A percentile compares a stretch with the other conserved stretches of the same genome.
Evolutionary conservation across 1,139 yeast species (phyloP).

Genomic region (Debaryomyces singareniensis): DNA sequence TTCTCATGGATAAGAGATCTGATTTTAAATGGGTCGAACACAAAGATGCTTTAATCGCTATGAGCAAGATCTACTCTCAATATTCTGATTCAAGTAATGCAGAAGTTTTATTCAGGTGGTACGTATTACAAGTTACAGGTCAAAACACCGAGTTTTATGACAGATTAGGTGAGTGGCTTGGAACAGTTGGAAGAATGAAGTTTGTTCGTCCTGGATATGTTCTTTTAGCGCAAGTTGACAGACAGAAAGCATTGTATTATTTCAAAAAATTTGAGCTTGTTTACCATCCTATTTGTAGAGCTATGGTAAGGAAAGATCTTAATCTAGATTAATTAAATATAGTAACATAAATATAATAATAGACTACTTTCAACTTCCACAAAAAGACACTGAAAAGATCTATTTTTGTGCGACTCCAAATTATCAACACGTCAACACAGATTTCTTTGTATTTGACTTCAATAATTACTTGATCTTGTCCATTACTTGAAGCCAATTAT

Average conservation of each 20-base stretch:
- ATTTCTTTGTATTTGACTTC: too few relatives aligned
- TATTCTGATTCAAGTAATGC: slow-evolving; percentile 59
- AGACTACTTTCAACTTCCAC: too few relatives aligned
- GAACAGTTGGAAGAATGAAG: slow-evolving; percentile 92
- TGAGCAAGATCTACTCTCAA: slow-evolving; percentile 39
- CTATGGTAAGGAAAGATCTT: slow-evolving; percentile 73
- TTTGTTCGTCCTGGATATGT: slow-evolving; percentile 84
- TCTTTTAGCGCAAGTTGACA: slow-evolving; percentile 57
- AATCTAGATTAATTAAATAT: slow-evolving; percentile 23
- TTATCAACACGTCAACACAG: too few relatives aligned
- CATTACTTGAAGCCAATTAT: too few relatives aligned
- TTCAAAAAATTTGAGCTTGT: slow-evolving; percentile 50
- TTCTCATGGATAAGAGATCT: slow-evolving; percentile 24
- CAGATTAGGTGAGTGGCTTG: slow-evolving; percentile 67
- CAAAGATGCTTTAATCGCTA: slow-evolving; percentile 27
- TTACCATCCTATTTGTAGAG: slow-evolving; percentile 83
- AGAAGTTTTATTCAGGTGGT: slow-evolving; percentile 79
- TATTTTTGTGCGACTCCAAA: too few relatives aligned
- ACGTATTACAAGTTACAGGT: slow-evolving; percentile 52
- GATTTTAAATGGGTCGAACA: slow-evolving; percentile 34
- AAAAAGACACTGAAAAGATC: too few relatives aligned
- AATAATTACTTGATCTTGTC: too few relatives aligned
- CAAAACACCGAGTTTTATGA: slow-evolving; percentile 38
- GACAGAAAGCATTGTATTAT: slow-evolving; percentile 56
- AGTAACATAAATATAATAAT: too few relatives aligned